These are phyloP conservation scores for Crithidia sp. DNA, from an alignment of 208 protist species.

Conservation along the genomic window DNA sequence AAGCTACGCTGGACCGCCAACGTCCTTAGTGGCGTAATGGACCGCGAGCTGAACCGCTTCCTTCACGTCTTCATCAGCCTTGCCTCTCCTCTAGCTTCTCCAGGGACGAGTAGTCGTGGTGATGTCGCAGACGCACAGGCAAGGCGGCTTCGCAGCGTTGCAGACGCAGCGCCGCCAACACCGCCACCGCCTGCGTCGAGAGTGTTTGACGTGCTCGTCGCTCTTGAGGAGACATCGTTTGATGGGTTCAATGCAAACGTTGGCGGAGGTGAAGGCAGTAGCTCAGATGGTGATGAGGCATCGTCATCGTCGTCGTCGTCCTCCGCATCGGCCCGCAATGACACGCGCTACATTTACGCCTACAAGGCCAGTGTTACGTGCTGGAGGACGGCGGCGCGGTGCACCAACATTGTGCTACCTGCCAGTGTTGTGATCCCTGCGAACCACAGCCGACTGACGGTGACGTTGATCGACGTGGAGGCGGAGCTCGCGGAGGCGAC, in stretches of 20 bases:
- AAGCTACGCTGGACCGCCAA: slow-evolving; percentile 58
- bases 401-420: slow-evolving; percentile 68
- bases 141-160: not conserved
- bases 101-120: no score
- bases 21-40: slow-evolving; percentile 35
- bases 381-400: slow-evolving; percentile 41
- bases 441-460: slow-evolving; percentile 45
- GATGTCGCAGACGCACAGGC: not conserved
- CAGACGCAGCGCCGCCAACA: not conserved
- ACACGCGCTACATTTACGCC: slow-evolving; percentile 33
- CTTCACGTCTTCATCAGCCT: slow-evolving; percentile 63
- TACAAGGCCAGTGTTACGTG: slow-evolving; percentile 62
- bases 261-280: not conserved
- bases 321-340: slow-evolving; percentile 2
- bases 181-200: slow-evolving; percentile 1
- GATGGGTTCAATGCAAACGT: not conserved
- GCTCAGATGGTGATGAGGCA: slow-evolving; percentile 1
- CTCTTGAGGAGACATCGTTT: slow-evolving; percentile 48
- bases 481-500: slow-evolving; percentile 57
- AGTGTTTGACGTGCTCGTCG: slow-evolving; percentile 49
- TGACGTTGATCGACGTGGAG: slow-evolving; percentile 66
- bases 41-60: slow-evolving; percentile 68
- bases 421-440: slow-evolving; percentile 45
- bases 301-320: not conserved
- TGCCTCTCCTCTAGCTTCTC: slow-evolving; percentile 44